These are phyloP conservation scores for Arthrobotrys entomopaga DNA, from an alignment of 2,329 filamentous ascomycete species.

Conservation along the genomic window DNA sequence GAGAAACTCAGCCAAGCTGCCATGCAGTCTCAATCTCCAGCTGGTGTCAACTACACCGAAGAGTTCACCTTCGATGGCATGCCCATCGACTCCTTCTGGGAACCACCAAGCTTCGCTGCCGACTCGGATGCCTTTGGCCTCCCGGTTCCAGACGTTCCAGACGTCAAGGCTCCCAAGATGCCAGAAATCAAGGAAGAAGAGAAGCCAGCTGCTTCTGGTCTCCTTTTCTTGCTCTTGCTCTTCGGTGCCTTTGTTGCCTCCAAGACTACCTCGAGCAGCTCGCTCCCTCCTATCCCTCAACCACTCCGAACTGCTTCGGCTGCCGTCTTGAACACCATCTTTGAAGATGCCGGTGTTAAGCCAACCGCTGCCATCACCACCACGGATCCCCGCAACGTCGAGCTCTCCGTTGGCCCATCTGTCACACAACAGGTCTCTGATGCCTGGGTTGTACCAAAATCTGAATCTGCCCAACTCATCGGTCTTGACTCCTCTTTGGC, in stretches of 20 bases:
- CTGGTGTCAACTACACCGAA: constrained; percentile 69
- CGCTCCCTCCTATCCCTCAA: constrained; percentile 80
- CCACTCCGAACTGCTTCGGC: constrained; percentile 82
- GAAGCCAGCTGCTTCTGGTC: constrained; percentile 77
- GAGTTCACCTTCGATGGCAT: constrained; percentile 87
- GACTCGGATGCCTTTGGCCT: constrained; percentile 71
- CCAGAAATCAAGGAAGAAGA: constrained; percentile 71
- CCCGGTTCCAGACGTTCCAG: constrained; percentile 57
- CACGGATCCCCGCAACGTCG: constrained; percentile 60
- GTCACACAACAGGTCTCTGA: constrained; percentile 56
- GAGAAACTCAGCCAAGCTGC: constrained; percentile 69
- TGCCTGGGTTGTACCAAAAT: constrained; percentile 58
- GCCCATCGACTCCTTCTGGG: constrained; percentile 83
- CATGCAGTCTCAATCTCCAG: constrained; percentile 64
- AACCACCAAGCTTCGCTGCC: constrained; percentile 76
- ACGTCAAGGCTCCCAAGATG: constrained; percentile 64
- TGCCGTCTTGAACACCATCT: constrained; percentile 79
- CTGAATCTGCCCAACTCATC: constrained; percentile 58
- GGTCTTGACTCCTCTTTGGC: constrained; percentile 61
- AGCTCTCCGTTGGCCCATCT: constrained; percentile 51
- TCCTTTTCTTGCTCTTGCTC: constrained; percentile 78
- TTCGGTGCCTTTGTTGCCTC: constrained; percentile 96
- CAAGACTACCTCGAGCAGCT: constrained; percentile 76
- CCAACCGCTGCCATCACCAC: constrained; percentile 56
- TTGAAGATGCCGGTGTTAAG: constrained; percentile 78